phyloP scores from a whole-genome alignment of 306 rosid genomes.

The Glycine latifolia region DNA sequence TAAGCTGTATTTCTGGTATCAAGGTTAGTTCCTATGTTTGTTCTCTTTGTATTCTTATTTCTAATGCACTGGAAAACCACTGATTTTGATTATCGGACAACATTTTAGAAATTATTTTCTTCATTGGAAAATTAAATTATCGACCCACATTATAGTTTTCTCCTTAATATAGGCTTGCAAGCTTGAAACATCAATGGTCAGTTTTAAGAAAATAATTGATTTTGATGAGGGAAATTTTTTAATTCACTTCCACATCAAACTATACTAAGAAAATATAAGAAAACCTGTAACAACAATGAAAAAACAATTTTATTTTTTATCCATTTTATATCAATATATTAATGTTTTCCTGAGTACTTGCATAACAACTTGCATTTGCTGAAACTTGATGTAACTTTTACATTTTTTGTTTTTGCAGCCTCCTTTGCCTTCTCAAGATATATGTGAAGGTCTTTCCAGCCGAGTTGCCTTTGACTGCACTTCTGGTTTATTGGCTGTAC shows the following conservation, averaged over 20 bases:
- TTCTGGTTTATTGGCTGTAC: constrained; percentile 82
- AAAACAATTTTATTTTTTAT: constrained; percentile 8
- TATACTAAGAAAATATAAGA: background rate
- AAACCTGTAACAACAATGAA: background rate
- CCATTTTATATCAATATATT: background rate
- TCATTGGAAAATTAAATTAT: constrained; percentile 17
- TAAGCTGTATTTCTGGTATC: constrained; percentile 91
- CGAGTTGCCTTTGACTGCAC: constrained; percentile 71
- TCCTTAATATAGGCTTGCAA: constrained; percentile 1
- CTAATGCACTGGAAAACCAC: constrained; percentile 27
- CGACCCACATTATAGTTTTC: background rate
- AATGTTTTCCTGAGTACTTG: constrained; percentile 25
- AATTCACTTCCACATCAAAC: constrained; percentile 30
- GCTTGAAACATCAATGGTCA: constrained; percentile 17
- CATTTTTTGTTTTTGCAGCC: constrained; percentile 60
- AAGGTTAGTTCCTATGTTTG: constrained; percentile 67
- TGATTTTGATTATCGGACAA: constrained; percentile 13
- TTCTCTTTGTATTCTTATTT: constrained; percentile 31
- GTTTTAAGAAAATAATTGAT: background rate
- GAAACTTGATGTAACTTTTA: constrained; percentile 32
- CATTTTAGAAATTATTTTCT: background rate
- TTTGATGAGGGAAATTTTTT: constrained; percentile 15
- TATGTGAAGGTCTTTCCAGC: constrained; percentile 55
- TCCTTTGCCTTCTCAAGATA: constrained; percentile 65
- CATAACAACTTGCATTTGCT: constrained; percentile 19